Percentiles rank a stretch among this genome's conserved stretches.
These are phyloP conservation scores for Inonotus hispidus DNA, from an alignment of 1,284 basidiomycete genomes.

Conservation along the genomic window DNA sequence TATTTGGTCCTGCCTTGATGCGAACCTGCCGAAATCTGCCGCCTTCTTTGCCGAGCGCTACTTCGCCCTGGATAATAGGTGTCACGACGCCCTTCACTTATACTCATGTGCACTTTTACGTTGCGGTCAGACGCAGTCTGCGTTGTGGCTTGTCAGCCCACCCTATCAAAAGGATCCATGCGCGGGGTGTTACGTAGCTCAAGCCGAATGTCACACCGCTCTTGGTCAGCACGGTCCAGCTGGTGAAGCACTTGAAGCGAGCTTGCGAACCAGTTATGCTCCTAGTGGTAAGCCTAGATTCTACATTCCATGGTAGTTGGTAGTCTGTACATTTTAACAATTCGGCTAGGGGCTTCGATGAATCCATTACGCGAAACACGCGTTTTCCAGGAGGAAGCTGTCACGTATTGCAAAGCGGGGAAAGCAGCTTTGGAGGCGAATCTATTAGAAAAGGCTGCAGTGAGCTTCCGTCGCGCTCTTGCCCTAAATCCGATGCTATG, in stretches of 20 bases:
- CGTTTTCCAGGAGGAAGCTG: slow-evolving; percentile 59
- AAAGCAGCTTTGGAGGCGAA: slow-evolving; percentile 70
- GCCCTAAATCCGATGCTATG: slow-evolving; percentile 77
- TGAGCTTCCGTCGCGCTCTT: slow-evolving; percentile 71
- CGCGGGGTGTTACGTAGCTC: slow-evolving; percentile 72
- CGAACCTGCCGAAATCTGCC: slow-evolving; percentile 67
- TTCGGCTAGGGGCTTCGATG: neutral
- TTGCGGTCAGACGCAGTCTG: slow-evolving; percentile 72
- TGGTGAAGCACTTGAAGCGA: slow-evolving; percentile 61
- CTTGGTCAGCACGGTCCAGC: slow-evolving; percentile 70
- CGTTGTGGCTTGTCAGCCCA: slow-evolving; percentile 63
- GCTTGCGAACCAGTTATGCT: slow-evolving; percentile 37
- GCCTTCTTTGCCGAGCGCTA: slow-evolving; percentile 81
- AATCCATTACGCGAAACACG: slow-evolving; percentile 29
- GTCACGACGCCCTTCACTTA: slow-evolving; percentile 81
- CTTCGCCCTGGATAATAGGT: slow-evolving; percentile 56
- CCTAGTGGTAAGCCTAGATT: slow-evolving; percentile 41
- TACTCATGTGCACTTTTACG: slow-evolving; percentile 76
- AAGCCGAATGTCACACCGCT: slow-evolving; percentile 68
- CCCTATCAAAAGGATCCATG: slow-evolving; percentile 51
- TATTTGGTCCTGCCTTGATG: slow-evolving; percentile 75
- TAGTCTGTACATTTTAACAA: neutral
- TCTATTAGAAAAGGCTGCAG: slow-evolving; percentile 62
- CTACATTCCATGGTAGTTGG: too few relatives aligned
- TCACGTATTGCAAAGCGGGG: slow-evolving; percentile 65